These are phyloP conservation scores for Paralagenidium karlingii DNA, from an alignment of 352 stramenopile genomes.

Conservation along the genomic window DNA sequence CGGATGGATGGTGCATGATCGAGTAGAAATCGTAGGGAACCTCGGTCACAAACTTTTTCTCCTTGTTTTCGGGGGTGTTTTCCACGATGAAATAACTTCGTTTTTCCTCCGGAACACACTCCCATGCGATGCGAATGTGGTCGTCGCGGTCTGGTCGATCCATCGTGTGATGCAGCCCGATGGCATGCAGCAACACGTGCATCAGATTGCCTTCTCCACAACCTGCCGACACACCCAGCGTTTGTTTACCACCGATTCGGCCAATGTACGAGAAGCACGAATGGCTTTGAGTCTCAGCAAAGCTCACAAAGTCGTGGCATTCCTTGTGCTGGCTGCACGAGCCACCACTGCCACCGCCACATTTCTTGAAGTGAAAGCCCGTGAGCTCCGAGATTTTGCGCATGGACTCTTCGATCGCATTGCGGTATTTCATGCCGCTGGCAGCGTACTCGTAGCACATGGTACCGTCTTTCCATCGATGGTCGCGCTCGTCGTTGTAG, in stretches of 20 bases:
- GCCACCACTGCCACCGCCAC: constrained; percentile 22
- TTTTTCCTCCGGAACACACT: constrained; percentile 52
- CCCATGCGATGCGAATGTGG: constrained; percentile 68
- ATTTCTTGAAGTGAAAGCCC: constrained; percentile 50
- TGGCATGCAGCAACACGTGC: constrained; percentile 61
- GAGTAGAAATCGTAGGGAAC: constrained; percentile 74
- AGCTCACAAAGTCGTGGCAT: constrained; percentile 52
- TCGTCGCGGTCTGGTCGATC: constrained; percentile 59
- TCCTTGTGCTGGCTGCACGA: constrained; percentile 23
- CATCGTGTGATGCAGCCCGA: constrained; percentile 60
- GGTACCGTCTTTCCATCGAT: constrained; percentile 41
- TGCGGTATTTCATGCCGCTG: constrained; percentile 21
- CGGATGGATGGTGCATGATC: constrained; percentile 69
- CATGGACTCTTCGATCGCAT: constrained; percentile 35
- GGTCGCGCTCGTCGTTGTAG: constrained; percentile 65
- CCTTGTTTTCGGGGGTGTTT: constrained; percentile 1
- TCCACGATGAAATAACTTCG: constrained; percentile 60
- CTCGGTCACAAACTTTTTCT: background rate
- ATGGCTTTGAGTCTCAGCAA: constrained; percentile 31
- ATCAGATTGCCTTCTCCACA: constrained; percentile 68
- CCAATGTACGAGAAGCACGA: constrained; percentile 74
- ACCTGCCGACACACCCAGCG: constrained; percentile 47
- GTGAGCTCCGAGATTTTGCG: constrained; percentile 45
- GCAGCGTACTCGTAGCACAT: constrained; percentile 60
- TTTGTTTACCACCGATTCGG: constrained; percentile 48